Base-by-base conservation (phyloP, 2,329 filamentous ascomycete species). In the Clarireedia homoeocarpa region DNA sequence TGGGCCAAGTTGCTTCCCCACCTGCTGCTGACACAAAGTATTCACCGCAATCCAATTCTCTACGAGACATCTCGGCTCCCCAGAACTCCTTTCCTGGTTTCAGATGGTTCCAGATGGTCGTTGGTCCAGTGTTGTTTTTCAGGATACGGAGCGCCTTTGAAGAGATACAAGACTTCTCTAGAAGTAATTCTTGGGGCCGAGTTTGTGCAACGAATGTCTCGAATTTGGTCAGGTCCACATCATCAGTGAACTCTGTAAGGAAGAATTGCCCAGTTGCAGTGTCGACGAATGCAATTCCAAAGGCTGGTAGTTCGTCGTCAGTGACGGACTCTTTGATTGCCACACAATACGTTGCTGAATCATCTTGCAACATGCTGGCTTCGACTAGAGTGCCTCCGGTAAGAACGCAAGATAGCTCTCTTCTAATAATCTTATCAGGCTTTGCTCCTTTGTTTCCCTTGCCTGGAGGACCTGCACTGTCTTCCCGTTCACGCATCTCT, bases 151-250 rank as follows among this genome's bases (percentile, higher is more conserved):
- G 72, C 0, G 89, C 89, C 69, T 94, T 95, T n/a, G 86, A 84
- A 0, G 91, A 96, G 30, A 97, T 77, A 27, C 78, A 85, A 0
- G 85, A 88, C 71, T 95, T 97, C 69, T 99, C 94, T 0, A 99
- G 74, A 0, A 99, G 75, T 46, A 99, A 74, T 71, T 99, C 94
- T 50, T 89, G 86, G 0, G 94, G 94, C 20, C 87, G 82, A 15
- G 85, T 95, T 70, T 99, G 94, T 15, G 94, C 94, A 39, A 99
- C 85, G 60, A 99, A 88, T 0, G 94, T 99, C 74, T 99, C 94
- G 63, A 99, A 97, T 68, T 91, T 95, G 57, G 94, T 99, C 72
- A 96, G 80, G 65, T 97, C 91, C 4, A 85, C 81, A 69, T 99
- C 94, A 65, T 99, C 94, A 5, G 88, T 79, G 62, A 97, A 97